These are phyloP conservation scores for Hyaloscypha hepaticicola DNA, from an alignment of 495 filamentous ascomycete species.

Conservation along the genomic window DNA sequence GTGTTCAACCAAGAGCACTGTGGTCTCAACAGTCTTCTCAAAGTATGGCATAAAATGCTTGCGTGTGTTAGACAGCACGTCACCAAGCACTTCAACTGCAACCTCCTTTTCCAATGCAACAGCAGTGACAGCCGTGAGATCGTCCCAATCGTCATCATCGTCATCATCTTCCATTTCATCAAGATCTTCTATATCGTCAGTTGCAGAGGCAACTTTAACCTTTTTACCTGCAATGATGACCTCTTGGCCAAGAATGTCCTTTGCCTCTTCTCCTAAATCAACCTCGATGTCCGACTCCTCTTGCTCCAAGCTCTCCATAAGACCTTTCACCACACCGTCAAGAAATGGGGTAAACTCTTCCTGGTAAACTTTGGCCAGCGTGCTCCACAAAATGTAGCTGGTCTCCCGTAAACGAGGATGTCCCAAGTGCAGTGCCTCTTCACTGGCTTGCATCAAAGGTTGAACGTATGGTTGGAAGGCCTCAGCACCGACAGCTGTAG, in stretches of 20 bases:
- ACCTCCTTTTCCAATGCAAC: slow-evolving; percentile 97
- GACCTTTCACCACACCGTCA: slow-evolving; percentile 76
- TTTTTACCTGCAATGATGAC: slow-evolving; percentile 79
- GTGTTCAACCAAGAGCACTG: slow-evolving; percentile 80
- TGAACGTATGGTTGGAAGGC: slow-evolving; percentile 87
- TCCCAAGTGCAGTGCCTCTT: slow-evolving; percentile 87
- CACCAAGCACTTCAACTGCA: slow-evolving; percentile 89
- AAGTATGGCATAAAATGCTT: slow-evolving; percentile 80
- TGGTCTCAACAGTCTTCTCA: slow-evolving; percentile 81
- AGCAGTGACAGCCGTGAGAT: slow-evolving; percentile 73
- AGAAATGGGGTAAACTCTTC: slow-evolving; percentile 89
- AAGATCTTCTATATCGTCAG: slow-evolving; percentile 59
- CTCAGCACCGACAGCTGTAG: slow-evolving; percentile 79
- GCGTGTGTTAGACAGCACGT: slow-evolving; percentile 83
- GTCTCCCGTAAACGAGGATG: slow-evolving; percentile 91
- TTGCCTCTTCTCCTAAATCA: slow-evolving; percentile 71
- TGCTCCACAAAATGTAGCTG: slow-evolving; percentile 94
- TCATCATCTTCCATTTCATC: slow-evolving; percentile 59
- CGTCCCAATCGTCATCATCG: slow-evolving; percentile 81
- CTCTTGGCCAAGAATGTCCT: slow-evolving; percentile 66
- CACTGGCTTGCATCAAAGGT: slow-evolving; percentile 83
- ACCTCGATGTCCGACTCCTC: slow-evolving; percentile 86
- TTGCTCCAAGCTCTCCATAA: slow-evolving; percentile 82
- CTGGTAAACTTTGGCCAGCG: slow-evolving; percentile 89
- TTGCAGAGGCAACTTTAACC: slow-evolving; percentile 66